phyloP scores from a whole-genome alignment of 2,329 filamentous ascomycete genomes.

The Fusarium falciforme region DNA sequence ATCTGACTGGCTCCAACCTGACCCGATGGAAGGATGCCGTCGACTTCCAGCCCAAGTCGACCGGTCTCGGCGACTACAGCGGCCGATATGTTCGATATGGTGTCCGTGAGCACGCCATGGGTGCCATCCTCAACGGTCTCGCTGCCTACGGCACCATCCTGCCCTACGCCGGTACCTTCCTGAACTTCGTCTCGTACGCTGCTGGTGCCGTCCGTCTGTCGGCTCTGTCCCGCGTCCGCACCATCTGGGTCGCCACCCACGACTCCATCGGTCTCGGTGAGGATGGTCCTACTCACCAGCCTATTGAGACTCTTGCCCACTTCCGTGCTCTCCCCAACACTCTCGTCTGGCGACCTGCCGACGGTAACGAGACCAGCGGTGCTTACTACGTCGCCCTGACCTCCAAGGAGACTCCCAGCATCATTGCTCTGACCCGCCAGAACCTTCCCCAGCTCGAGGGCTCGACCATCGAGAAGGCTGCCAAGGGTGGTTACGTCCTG shows the following conservation, averaged over 20 bases:
- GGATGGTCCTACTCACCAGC: constrained; percentile 98
- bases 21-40: constrained; percentile 97
- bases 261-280: constrained; percentile 99
- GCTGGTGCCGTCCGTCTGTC: constrained; percentile 95
- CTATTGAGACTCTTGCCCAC: constrained; percentile 97
- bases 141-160: constrained; percentile 95
- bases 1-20: constrained; percentile 98
- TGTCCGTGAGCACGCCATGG: constrained; percentile 93
- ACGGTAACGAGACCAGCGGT: constrained; percentile 97
- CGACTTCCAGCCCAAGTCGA: constrained; percentile 94
- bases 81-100: constrained; percentile 95
- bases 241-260: constrained; percentile 97
- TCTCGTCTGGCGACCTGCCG: constrained; percentile 99
- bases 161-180: constrained; percentile 94
- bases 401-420: constrained; percentile 88
- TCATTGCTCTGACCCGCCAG: constrained; percentile 95
- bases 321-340: constrained; percentile 99
- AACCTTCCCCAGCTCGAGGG: constrained; percentile 98
- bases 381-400: constrained; percentile 97
- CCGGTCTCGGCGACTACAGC: constrained; percentile 86
- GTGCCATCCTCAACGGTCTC: constrained; percentile 93
- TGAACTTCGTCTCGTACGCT: constrained; percentile 99
- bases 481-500: constrained; percentile 95
- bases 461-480: constrained; percentile 87
- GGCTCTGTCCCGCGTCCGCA: constrained; percentile 87